Evolutionary conservation across 2,329 filamentous ascomycete genomes (phyloP).

Genomic region (Colletotrichum camelliae): DNA sequence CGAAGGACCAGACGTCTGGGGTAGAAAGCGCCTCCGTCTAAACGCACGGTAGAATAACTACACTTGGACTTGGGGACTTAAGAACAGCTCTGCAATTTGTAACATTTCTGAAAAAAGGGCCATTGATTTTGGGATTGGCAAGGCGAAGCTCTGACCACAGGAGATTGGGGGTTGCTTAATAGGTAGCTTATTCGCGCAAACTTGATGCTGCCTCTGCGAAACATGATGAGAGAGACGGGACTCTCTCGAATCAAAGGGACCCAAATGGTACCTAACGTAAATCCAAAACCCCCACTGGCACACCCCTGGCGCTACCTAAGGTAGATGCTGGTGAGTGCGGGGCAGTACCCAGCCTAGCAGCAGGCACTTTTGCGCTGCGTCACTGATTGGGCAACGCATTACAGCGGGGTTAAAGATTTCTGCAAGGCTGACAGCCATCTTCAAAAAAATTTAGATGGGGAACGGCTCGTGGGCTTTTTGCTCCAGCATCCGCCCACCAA

Average conservation of each 20-base stretch:
- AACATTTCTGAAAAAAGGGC: not conserved
- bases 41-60: not conserved
- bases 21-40: not conserved
- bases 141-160: not conserved
- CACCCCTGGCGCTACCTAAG: not conserved
- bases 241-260: not conserved
- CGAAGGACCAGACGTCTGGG: conserved; percentile 21
- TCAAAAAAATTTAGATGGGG: conserved; percentile 21
- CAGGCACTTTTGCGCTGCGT: conserved; percentile 7
- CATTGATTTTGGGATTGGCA: not conserved
- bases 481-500: not conserved
- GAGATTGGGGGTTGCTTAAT: not conserved
- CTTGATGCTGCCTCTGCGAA: not conserved
- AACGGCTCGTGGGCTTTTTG: not conserved
- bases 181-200: not conserved
- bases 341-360: conserved; percentile 7
- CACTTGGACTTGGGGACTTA: not conserved
- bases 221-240: not conserved
- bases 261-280: not conserved
- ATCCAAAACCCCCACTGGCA: not conserved
- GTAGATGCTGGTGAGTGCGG: not conserved
- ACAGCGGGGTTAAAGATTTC: conserved; percentile 14
- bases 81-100: not conserved
- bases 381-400: not conserved
- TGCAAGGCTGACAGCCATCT: conserved; percentile 23